Percentiles rank a stretch among this genome's conserved stretches.
Conservation (phyloP, 768 basidiomycete genomes). For the Rubroboletus pulcherrimus region DNA sequence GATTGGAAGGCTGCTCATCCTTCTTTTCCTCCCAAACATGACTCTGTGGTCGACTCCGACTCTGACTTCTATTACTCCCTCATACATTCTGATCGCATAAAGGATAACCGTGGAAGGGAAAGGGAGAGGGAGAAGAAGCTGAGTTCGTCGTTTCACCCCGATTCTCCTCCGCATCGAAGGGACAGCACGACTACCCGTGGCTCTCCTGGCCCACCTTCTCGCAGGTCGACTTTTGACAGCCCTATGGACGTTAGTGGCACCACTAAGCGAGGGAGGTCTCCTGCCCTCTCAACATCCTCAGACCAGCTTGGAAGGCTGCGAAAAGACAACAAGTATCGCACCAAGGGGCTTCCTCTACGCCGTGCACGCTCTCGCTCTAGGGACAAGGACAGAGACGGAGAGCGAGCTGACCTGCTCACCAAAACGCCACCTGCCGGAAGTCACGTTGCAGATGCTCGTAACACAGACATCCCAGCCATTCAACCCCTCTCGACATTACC, state of each 20-base stretch:
- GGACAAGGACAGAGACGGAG: conserved; percentile 5
- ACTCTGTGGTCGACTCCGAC: conserved; percentile 19
- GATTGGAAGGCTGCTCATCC: conserved; percentile 29
- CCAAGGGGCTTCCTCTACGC: not conserved
- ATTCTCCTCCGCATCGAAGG: conserved; percentile 17
- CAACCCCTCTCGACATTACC: conserved; percentile 1
- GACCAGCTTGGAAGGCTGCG: conserved; percentile 25
- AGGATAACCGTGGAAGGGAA: conserved; percentile 1
- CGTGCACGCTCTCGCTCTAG: conserved; percentile 13
- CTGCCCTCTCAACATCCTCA: conserved; percentile 23
- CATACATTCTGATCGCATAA: conserved; percentile 6
- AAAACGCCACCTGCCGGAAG: conserved; percentile 1
- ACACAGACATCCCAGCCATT: not conserved
- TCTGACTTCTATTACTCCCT: conserved; percentile 22
- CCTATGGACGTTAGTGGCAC: conserved; percentile 1
- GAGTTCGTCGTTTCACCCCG: not conserved
- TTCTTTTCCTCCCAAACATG: conserved; percentile 24
- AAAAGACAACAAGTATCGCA: conserved; percentile 12
- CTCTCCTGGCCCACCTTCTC: conserved; percentile 15
- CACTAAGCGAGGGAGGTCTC: conserved; percentile 20
- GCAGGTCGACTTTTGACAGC: conserved; percentile 13
- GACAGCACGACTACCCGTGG: conserved; percentile 11
- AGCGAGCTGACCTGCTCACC: not conserved
- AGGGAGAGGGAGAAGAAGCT: conserved; percentile 7
- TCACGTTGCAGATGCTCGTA: not conserved